These are phyloP conservation scores for Mortierella sp. DNA, from an alignment of 371 early-diverging fungal genomes.

Conservation along the genomic window DNA sequence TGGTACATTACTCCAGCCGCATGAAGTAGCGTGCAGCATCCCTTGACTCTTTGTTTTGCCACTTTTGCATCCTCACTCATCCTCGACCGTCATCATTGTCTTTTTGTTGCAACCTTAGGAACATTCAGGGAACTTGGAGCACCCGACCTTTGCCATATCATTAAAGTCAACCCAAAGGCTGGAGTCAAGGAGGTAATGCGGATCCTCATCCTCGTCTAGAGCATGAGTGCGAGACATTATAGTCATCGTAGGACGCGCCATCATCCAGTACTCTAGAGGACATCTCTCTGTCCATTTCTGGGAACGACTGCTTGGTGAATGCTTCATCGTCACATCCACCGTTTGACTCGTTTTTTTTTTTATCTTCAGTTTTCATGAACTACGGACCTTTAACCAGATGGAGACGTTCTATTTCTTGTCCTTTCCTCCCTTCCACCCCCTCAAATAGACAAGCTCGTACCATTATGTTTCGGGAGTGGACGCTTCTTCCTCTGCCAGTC, in stretches of 20 bases:
- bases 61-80: slow-evolving; percentile 1
- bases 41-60: background rate
- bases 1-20: slow-evolving; percentile 65
- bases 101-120: slow-evolving; percentile 48
- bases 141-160: slow-evolving; percentile 95
- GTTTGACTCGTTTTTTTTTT: too few relatives aligned
- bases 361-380: too few relatives aligned
- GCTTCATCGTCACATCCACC: too few relatives aligned
- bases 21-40: background rate
- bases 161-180: slow-evolving; percentile 86
- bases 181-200: slow-evolving; percentile 69
- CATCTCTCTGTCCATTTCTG: slow-evolving; percentile 81
- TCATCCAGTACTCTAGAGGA: slow-evolving; percentile 20
- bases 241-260: too few relatives aligned
- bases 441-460: slow-evolving; percentile 82
- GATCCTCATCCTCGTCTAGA: too few relatives aligned
- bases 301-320: slow-evolving; percentile 58
- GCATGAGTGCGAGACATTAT: too few relatives aligned
- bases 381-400: too few relatives aligned
- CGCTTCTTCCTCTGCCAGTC: slow-evolving; percentile 92
- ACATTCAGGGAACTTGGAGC: slow-evolving; percentile 93
- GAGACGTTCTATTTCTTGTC: background rate
- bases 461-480: slow-evolving; percentile 94
- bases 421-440: slow-evolving; percentile 1
- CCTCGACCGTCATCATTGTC: slow-evolving; percentile 55